These are phyloP conservation scores for Penicillium sp. DNA, from an alignment of 2,329 filamentous ascomycete species.

Conservation along the genomic window DNA sequence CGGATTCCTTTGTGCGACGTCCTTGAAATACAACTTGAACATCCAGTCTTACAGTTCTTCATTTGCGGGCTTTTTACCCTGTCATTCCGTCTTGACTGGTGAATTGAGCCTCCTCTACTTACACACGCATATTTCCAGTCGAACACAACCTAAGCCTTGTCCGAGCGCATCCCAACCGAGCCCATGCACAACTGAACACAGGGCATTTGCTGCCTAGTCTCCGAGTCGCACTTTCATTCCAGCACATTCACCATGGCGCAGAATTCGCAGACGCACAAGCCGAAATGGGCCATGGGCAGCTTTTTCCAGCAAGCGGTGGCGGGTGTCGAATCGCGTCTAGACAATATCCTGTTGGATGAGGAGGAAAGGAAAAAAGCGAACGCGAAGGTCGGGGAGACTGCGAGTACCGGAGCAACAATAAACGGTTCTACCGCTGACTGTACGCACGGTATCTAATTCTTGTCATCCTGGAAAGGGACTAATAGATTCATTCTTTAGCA, in stretches of 20 bases:
- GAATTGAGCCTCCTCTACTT: background rate
- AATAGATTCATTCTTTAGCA: conserved; percentile 31
- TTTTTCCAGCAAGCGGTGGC: conserved; percentile 87
- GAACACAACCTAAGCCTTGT: conserved; percentile 2
- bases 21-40: conserved; percentile 9
- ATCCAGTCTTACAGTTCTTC: conserved; percentile 4
- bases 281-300: conserved; percentile 62
- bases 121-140: background rate
- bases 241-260: conserved; percentile 28
- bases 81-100: background rate
- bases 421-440: conserved; percentile 24
- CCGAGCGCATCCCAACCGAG: conserved; percentile 17
- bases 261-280: conserved; percentile 43
- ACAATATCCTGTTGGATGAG: conserved; percentile 82
- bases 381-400: conserved; percentile 34
- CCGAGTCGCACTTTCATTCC: conserved; percentile 6
- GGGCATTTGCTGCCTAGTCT: conserved; percentile 17
- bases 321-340: conserved; percentile 85
- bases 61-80: conserved; percentile 1
- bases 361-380: conserved; percentile 45
- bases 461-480: conserved; percentile 12
- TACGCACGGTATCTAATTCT: conserved; percentile 20
- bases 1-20: conserved; percentile 4
- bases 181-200: conserved; percentile 20
- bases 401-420: conserved; percentile 23